Evolutionary conservation across 208 protist genomes (phyloP).

Genomic region (Porcisia hertigi): DNA sequence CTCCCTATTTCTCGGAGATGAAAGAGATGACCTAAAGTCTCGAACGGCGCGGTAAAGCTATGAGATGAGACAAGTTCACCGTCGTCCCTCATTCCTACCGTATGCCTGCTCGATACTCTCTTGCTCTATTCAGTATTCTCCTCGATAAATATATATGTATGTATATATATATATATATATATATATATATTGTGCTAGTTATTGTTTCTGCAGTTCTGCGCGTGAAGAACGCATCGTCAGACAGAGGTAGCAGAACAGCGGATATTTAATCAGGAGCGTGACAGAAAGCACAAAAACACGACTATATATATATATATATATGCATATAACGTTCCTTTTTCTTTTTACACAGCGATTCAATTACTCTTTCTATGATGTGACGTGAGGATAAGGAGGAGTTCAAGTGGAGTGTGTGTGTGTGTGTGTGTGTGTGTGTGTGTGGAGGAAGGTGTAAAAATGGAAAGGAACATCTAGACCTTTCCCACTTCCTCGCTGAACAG

Average conservation of each 20-base stretch:
- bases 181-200: not conserved
- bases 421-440: too few species aligned
- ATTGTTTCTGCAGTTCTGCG: not conserved
- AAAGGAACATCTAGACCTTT: not conserved
- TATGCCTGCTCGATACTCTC: not conserved
- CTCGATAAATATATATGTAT: constrained; percentile 9
- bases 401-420: not conserved
- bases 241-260: not conserved
- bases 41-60: not conserved
- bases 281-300: constrained; percentile 1
- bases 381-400: not conserved
- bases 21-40: not conserved
- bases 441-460: not conserved
- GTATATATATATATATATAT: constrained; percentile 14
- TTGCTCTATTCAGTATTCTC: not conserved
- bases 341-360: not conserved
- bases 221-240: not conserved
- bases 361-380: not conserved
- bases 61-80: constrained; percentile 40
- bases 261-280: constrained; percentile 2
- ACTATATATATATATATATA: not conserved
- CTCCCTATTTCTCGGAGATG: not conserved
- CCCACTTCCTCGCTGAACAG: not conserved
- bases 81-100: constrained; percentile 28
- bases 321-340: not conserved